Evolutionary conservation across 2,329 filamentous ascomycete species (phyloP).

Genomic region (Aspergillus alliaceus): DNA sequence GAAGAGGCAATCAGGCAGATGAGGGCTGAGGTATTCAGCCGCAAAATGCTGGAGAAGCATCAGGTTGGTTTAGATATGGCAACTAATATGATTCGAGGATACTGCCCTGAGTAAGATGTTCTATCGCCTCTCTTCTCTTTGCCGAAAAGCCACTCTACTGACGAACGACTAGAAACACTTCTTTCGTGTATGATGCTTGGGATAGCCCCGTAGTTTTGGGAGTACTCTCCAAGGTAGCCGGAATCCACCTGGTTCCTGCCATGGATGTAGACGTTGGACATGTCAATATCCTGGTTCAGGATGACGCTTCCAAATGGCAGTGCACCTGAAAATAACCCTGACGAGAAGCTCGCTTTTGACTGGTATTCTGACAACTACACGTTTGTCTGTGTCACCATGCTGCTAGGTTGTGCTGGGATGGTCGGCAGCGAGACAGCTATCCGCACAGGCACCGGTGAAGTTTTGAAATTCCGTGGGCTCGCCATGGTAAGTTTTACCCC

Average conservation of each 20-base stretch:
- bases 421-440: slow-evolving; percentile 65
- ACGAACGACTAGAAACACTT: slow-evolving; percentile 51
- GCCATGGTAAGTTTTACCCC: slow-evolving; percentile 54
- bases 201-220: slow-evolving; percentile 52
- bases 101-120: slow-evolving; percentile 48
- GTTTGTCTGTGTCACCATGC: slow-evolving; percentile 70
- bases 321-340: background rate
- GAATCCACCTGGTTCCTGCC: slow-evolving; percentile 55
- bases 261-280: slow-evolving; percentile 60
- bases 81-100: slow-evolving; percentile 53
- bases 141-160: background rate
- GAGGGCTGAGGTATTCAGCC: slow-evolving; percentile 58
- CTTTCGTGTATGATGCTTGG: slow-evolving; percentile 65
- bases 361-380: slow-evolving; percentile 68
- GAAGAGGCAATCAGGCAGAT: slow-evolving; percentile 60
- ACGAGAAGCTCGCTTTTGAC: slow-evolving; percentile 36
- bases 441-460: slow-evolving; percentile 53
- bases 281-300: slow-evolving; percentile 55
- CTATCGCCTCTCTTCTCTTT: background rate
- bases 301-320: slow-evolving; percentile 51
- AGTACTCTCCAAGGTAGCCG: slow-evolving; percentile 54
- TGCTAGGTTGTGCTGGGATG: slow-evolving; percentile 64
- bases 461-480: slow-evolving; percentile 61
- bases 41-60: slow-evolving; percentile 56
- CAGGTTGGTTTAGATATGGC: slow-evolving; percentile 58